Conservation (phyloP, 2,329 filamentous ascomycete species). For the Ophiocordyceps camponoti-leonardi region DNA sequence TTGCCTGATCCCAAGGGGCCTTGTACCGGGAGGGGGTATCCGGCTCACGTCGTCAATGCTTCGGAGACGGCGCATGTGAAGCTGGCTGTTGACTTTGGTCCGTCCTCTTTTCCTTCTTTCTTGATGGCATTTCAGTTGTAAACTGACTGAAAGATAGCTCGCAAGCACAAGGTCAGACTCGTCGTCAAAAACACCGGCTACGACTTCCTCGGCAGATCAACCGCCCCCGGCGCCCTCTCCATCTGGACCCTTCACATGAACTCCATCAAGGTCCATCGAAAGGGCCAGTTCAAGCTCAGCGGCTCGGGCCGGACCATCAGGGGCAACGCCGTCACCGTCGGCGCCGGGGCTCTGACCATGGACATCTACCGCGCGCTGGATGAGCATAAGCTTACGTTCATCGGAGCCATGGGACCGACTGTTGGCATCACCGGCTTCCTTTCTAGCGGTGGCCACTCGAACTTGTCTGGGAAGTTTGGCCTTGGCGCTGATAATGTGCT, state of each 20-base stretch:
- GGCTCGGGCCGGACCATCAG: slow-evolving; percentile 23
- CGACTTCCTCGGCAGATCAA: slow-evolving; percentile 26
- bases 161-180: slow-evolving; percentile 23
- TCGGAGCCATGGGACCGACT: slow-evolving; percentile 35
- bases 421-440: slow-evolving; percentile 44
- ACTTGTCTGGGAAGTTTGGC: slow-evolving; percentile 34
- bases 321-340: slow-evolving; percentile 31
- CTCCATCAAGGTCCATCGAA: slow-evolving; percentile 16
- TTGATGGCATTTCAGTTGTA: too few relatives aligned
- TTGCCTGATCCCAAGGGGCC: slow-evolving; percentile 20
- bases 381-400: slow-evolving; percentile 26
- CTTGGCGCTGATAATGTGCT: slow-evolving; percentile 35
- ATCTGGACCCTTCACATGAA: slow-evolving; percentile 35
- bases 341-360: slow-evolving; percentile 32
- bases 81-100: slow-evolving; percentile 2
- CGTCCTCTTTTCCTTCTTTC: not conserved
- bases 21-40: slow-evolving; percentile 16
- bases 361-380: slow-evolving; percentile 29
- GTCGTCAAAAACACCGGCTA: slow-evolving; percentile 23
- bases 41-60: slow-evolving; percentile 18
- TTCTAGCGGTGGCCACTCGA: slow-evolving; percentile 42
- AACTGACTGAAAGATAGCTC: too few relatives aligned
- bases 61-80: slow-evolving; percentile 16
- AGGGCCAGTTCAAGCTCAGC: slow-evolving; percentile 20
- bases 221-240: slow-evolving; percentile 31